Conservation (phyloP, 208 protist species). For the Leishmania mexicana region DNA sequence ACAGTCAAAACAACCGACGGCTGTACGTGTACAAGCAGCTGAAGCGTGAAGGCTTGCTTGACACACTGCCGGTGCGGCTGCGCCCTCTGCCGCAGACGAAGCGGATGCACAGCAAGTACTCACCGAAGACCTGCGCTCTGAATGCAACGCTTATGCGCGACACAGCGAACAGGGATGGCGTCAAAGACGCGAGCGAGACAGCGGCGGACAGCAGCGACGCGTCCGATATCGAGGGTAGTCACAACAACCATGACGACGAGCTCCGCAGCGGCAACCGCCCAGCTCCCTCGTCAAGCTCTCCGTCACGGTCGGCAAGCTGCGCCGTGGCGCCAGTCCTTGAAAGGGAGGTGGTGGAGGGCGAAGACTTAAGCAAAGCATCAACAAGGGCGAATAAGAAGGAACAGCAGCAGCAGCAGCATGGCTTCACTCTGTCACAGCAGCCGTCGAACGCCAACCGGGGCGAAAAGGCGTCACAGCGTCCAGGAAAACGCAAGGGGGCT, state of each 20-base stretch:
- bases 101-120: slow-evolving; percentile 82
- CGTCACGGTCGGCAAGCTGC: neutral
- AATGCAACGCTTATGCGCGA: slow-evolving; percentile 75
- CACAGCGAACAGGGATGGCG: slow-evolving; percentile 6
- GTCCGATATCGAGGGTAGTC: neutral
- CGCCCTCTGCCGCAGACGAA: slow-evolving; percentile 61
- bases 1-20: slow-evolving; percentile 87
- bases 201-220: slow-evolving; percentile 1
- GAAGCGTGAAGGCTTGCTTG: slow-evolving; percentile 37
- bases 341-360: neutral
- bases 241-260: neutral
- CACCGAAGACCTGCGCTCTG: slow-evolving; percentile 69
- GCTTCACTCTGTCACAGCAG: neutral
- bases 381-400: neutral
- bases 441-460: neutral
- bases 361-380: neutral
- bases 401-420: neutral
- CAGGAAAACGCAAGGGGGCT: neutral
- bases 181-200: neutral
- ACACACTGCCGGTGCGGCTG: slow-evolving; percentile 66
- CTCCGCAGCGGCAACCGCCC: neutral
- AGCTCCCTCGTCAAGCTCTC: neutral
- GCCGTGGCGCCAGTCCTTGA: neutral
- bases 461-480: neutral
- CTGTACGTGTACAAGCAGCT: slow-evolving; percentile 89